Conservation (phyloP, 768 basidiomycete species). For the Naganishia onofrii region DNA sequence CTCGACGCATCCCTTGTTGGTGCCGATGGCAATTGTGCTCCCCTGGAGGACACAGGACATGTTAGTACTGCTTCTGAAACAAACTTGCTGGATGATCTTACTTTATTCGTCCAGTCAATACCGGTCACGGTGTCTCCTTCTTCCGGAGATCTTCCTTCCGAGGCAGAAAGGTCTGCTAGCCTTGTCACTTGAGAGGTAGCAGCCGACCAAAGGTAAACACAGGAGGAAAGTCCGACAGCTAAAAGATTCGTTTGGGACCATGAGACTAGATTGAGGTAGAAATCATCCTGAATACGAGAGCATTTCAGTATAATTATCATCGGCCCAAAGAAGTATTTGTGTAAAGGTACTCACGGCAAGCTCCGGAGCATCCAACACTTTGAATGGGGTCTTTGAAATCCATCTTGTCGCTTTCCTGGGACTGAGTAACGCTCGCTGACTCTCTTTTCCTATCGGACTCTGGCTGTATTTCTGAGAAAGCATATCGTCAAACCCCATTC, state of each 20-base stretch:
- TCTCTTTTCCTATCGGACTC: conserved; percentile 81
- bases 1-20: conserved; percentile 79
- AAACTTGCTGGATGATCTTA: conserved; percentile 39
- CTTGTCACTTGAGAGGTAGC: conserved; percentile 89
- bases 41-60: conserved; percentile 55
- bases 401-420: conserved; percentile 75
- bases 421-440: conserved; percentile 75
- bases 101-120: conserved; percentile 85
- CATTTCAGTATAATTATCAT: background rate
- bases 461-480: conserved; percentile 85
- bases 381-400: conserved; percentile 91
- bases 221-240: conserved; percentile 83
- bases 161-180: conserved; percentile 68
- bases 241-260: conserved; percentile 95
- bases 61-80: background rate
- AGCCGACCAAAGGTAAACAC: conserved; percentile 96
- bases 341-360: conserved; percentile 60
- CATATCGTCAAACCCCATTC: conserved; percentile 67
- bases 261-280: conserved; percentile 95
- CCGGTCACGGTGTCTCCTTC: conserved; percentile 59
- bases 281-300: conserved; percentile 65
- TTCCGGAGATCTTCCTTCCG: background rate
- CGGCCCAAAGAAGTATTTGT: conserved; percentile 14
- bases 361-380: conserved; percentile 94
- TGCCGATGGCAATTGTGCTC: conserved; percentile 86